A percentile compares a stretch with the other conserved stretches of the same genome.
Evolutionary conservation across 1,139 yeast species (phyloP).

Genomic region (Kodamaea suecica): DNA sequence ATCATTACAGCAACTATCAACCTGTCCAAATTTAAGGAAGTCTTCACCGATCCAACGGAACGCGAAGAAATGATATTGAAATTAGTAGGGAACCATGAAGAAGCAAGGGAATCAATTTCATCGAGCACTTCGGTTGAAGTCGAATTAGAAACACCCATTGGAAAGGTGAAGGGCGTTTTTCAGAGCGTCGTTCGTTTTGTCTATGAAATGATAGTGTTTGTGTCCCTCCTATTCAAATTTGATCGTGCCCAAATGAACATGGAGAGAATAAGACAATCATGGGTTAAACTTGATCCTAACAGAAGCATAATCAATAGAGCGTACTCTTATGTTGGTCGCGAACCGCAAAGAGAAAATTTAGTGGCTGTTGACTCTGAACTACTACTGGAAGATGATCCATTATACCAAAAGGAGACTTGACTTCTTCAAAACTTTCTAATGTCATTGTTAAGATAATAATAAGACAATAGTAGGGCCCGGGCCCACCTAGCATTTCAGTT

Average conservation of each 20-base stretch:
- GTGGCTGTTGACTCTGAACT: background rate
- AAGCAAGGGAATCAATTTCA: conserved; percentile 1
- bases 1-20: conserved; percentile 37
- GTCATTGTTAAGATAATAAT: too few relatives aligned
- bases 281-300: conserved; percentile 47
- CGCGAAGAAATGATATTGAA: conserved; percentile 26
- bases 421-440: too few relatives aligned
- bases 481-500: too few relatives aligned
- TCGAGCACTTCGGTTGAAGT: background rate
- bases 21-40: conserved; percentile 34
- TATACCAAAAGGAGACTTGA: background rate
- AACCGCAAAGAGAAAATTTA: conserved; percentile 13
- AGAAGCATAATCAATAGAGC: conserved; percentile 37
- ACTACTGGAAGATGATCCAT: conserved; percentile 1
- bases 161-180: conserved; percentile 13
- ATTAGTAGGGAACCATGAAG: conserved; percentile 21
- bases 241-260: conserved; percentile 43
- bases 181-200: conserved; percentile 26
- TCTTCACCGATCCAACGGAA: conserved; percentile 30
- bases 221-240: conserved; percentile 34
- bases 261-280: conserved; percentile 41
- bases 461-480: too few relatives aligned
- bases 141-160: background rate
- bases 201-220: conserved; percentile 30
- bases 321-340: conserved; percentile 36